Evolutionary conservation across 106 monocot genomes (phyloP), one percentile per base, ranked within the genome.

Genomic region (Ottelia alismoides): DNA sequence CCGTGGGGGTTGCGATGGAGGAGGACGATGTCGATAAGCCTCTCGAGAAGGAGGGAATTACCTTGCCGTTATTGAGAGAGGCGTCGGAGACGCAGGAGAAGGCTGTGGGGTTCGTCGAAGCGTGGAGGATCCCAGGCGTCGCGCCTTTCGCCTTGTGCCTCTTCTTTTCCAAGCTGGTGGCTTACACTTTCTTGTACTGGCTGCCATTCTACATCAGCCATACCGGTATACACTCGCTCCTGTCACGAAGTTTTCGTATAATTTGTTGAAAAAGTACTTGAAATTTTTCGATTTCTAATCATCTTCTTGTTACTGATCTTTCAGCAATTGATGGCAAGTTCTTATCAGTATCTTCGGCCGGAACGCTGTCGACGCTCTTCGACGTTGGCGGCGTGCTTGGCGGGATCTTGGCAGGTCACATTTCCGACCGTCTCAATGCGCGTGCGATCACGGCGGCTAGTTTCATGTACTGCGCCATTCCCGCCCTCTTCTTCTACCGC

Each of bases 371-470:
- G 2, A 93, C 92, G 2, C 28, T 87, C 14, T 93, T 93, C 23
- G 92, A 93, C 29, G 83, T 87, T 11, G 92, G 92, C 27, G 92
- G 92, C 1, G 83, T 93, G n/a, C 31, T 93, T 14, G 92, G 92
- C 4, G 92, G 92, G 55, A 78, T 93, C 70, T 74, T 93, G 20
- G 87, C 83, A 0, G 92, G 92, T 17, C 83, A 93, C 83, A 83
- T 93, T 32, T 93, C 92, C 7, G 92, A 87, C 65, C 62, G 72
- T 11, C 69, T 93, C 14, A 61, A 75, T 24, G 92, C 92, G 1
- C 76, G 87, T 1, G 92, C 92, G 1, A 22, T 93, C 30, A 87
- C 87, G 7, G 92, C 92, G 0, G 92, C 92, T 1, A 75, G 80
- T 58, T 93, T 93, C 65, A 93, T 73, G 59, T 93, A 84, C 61